Evolutionary conservation across 2,329 filamentous ascomycete species (phyloP).

Genomic region (Epichloe sibirici): DNA sequence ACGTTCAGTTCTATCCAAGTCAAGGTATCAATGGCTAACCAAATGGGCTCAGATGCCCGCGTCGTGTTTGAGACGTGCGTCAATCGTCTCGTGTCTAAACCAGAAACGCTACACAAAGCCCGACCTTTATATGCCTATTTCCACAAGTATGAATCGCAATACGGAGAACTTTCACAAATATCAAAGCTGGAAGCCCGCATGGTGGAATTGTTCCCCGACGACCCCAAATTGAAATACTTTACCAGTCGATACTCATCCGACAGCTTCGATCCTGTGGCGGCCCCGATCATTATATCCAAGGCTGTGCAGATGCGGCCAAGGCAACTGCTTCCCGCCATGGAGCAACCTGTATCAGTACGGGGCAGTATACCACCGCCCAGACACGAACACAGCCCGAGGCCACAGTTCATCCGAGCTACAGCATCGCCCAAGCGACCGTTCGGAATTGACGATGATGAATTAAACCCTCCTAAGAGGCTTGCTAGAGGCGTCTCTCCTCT

Average conservation of each 20-base stretch:
- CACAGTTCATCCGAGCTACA: slow-evolving; percentile 32
- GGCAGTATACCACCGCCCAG: slow-evolving; percentile 30
- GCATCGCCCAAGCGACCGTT: slow-evolving; percentile 52
- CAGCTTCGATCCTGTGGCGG: slow-evolving; percentile 68
- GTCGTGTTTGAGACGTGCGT: slow-evolving; percentile 95
- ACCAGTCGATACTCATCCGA: slow-evolving; percentile 58
- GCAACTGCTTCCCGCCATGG: slow-evolving; percentile 39
- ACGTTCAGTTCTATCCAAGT: neutral
- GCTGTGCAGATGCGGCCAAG: slow-evolving; percentile 62
- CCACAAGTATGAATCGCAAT: slow-evolving; percentile 89
- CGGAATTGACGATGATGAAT: slow-evolving; percentile 57
- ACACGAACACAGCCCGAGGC: slow-evolving; percentile 32
- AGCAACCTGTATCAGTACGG: slow-evolving; percentile 33
- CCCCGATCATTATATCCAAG: slow-evolving; percentile 76
- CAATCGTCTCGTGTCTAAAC: slow-evolving; percentile 65
- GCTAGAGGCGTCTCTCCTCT: slow-evolving; percentile 82
- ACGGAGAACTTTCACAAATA: slow-evolving; percentile 84
- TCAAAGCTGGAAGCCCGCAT: slow-evolving; percentile 85
- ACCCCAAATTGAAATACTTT: slow-evolving; percentile 66
- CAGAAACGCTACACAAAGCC: slow-evolving; percentile 60
- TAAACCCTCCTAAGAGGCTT: slow-evolving; percentile 71
- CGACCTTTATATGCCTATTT: slow-evolving; percentile 85
- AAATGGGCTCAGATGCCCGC: slow-evolving; percentile 56
- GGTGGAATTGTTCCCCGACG: slow-evolving; percentile 84
- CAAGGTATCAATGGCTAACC: slow-evolving; percentile 9